A percentile compares a stretch with the other conserved stretches of the same genome.
These are phyloP conservation scores for Phoenix dactylifera DNA, from an alignment of 176 grass and related monocot genomes.

Conservation along the genomic window DNA sequence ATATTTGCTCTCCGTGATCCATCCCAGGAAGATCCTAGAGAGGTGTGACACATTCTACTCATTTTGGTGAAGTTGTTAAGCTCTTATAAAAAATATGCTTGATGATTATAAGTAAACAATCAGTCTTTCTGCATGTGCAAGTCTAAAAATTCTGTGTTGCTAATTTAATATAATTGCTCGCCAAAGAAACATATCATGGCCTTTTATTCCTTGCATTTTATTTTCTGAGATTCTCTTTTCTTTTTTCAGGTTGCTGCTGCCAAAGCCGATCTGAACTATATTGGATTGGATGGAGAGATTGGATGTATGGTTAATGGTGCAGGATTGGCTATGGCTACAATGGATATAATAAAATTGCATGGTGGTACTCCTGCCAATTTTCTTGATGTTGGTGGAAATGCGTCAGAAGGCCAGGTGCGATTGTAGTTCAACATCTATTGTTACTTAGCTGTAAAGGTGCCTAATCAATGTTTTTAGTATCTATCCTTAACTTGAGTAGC, in stretches of 20 bases:
- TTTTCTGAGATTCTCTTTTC: neutral
- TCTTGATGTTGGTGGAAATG: slow-evolving; percentile 98
- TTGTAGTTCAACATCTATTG: neutral
- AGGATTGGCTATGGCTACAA: slow-evolving; percentile 97
- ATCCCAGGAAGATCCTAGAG: slow-evolving; percentile 96
- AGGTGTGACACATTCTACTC: slow-evolving; percentile 25
- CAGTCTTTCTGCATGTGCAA: no score
- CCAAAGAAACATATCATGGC: no score
- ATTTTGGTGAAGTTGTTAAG: no score
- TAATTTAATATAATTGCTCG: no score
- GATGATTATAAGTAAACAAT: no score
- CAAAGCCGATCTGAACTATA: slow-evolving; percentile 98
- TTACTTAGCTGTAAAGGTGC: slow-evolving; percentile 3
- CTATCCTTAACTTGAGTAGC: no score
- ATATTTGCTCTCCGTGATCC: slow-evolving; percentile 87
- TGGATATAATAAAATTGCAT: slow-evolving; percentile 99
- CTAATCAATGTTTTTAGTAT: slow-evolving; percentile 1
- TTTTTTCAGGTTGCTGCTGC: slow-evolving; percentile 51
- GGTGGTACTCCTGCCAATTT: slow-evolving; percentile 99
- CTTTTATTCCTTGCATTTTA: neutral
- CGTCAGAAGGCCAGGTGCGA: slow-evolving; percentile 88
- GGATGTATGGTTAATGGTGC: slow-evolving; percentile 99
- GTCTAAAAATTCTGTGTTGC: no score
- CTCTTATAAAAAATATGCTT: no score
- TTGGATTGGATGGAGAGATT: slow-evolving; percentile 98